phyloP scores from a whole-genome alignment of 2,329 filamentous ascomycete genomes.

The Cordyceps cicadae region DNA sequence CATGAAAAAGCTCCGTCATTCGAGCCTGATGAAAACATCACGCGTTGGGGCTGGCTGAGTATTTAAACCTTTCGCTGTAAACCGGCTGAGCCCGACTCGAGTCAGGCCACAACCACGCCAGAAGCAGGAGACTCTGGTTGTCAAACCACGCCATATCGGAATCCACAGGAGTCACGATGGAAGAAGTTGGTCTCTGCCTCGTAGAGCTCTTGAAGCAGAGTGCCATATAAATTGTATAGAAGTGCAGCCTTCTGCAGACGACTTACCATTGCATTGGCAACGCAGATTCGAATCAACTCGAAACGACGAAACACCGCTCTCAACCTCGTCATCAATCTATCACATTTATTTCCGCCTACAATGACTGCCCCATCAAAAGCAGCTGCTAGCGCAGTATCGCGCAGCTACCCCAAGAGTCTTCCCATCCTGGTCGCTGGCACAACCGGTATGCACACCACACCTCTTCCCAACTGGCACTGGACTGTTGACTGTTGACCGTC shows the following conservation, averaged over 20 bases:
- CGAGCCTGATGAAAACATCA: neutral
- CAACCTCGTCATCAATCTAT: neutral
- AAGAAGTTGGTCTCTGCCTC: neutral
- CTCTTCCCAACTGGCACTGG: neutral
- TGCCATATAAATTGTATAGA: neutral
- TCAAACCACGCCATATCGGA: slow-evolving; percentile 11
- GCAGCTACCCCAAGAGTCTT: neutral
- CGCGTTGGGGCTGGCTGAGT: neutral
- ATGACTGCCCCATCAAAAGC: slow-evolving; percentile 6
- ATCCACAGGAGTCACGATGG: neutral
- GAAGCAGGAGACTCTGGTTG: slow-evolving; percentile 4
- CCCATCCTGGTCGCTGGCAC: slow-evolving; percentile 7
- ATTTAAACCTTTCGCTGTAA: slow-evolving; percentile 1
- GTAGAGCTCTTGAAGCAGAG: neutral
- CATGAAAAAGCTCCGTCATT: neutral
- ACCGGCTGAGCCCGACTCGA: neutral
- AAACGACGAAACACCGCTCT: neutral
- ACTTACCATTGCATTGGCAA: neutral
- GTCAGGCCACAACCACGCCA: slow-evolving; percentile 9
- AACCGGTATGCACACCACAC: neutral
- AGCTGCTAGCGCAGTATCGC: slow-evolving; percentile 6
- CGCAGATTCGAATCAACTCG: neutral
- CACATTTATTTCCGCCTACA: neutral
- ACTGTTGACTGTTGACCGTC: neutral
- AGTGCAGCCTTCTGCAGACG: neutral